Conservation (phyloP, 345 rosid species). For the Hypericum perforatum region DNA sequence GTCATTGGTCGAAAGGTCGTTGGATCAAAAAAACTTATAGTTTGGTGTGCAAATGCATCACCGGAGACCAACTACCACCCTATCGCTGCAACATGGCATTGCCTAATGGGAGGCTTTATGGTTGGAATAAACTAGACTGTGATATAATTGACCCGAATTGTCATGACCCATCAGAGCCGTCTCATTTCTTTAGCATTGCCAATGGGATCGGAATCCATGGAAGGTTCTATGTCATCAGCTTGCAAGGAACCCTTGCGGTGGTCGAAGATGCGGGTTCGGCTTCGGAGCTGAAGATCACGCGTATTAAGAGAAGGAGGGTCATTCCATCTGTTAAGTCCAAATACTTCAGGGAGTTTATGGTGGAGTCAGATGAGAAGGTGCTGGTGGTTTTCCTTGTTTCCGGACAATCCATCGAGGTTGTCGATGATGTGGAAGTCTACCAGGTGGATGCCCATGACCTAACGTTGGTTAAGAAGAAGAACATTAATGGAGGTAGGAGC, state of each 20-base stretch:
- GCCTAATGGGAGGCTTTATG: neutral
- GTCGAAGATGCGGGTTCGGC: conserved; percentile 9
- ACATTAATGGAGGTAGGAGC: conserved; percentile 8
- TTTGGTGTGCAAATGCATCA: neutral
- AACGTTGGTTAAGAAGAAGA: conserved; percentile 12
- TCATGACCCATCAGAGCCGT: neutral
- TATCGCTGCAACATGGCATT: conserved; percentile 3
- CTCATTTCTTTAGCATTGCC: conserved; percentile 11
- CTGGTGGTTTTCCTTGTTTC: conserved; percentile 19
- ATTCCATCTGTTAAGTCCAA: conserved; percentile 9
- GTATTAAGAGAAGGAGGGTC: conserved; percentile 13
- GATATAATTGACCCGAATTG: conserved; percentile 14
- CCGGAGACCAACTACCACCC: conserved; percentile 20
- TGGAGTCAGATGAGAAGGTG: conserved; percentile 22
- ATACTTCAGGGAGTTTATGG: conserved; percentile 21
- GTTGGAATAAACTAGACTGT: conserved; percentile 21
- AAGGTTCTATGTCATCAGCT: conserved; percentile 26
- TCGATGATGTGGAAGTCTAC: conserved; percentile 23
- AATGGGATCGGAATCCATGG: conserved; percentile 22
- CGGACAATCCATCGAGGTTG: conserved; percentile 4
- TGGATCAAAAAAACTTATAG: too few relatives aligned
- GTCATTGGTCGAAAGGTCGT: too few relatives aligned
- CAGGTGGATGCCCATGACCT: conserved; percentile 11
- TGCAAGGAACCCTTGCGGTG: conserved; percentile 19
- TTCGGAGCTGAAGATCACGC: conserved; percentile 6